Percentiles rank a stretch among this genome's conserved stretches.
These are phyloP conservation scores for Pseudocercospora macadamiae DNA, from an alignment of 2,329 filamentous ascomycete genomes.

Conservation along the genomic window DNA sequence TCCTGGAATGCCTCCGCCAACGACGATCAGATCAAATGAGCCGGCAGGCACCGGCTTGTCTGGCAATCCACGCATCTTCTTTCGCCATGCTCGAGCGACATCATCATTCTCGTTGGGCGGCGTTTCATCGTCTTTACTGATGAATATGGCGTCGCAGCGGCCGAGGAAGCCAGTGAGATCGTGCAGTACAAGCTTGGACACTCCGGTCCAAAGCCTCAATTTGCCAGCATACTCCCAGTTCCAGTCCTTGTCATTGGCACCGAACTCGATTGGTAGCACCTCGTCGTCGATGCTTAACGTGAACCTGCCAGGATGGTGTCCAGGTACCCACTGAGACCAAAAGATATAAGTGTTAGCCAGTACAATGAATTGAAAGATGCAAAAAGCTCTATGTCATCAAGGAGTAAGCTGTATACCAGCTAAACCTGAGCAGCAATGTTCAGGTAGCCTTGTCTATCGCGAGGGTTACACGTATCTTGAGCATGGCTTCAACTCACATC, in stretches of 20 bases:
- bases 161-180: neutral
- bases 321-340: neutral
- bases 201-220: neutral
- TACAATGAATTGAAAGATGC: too few relatives aligned
- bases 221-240: neutral
- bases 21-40: neutral
- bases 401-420: too few relatives aligned
- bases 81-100: neutral
- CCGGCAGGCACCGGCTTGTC: neutral
- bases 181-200: neutral
- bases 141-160: neutral
- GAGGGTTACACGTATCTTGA: too few relatives aligned
- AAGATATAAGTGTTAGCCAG: too few relatives aligned
- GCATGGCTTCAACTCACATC: too few relatives aligned
- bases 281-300: neutral
- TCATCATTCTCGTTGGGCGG: neutral
- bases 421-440: too few relatives aligned
- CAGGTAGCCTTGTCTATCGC: too few relatives aligned
- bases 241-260: neutral
- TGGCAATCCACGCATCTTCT: neutral
- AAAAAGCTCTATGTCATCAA: too few relatives aligned
- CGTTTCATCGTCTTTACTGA: neutral
- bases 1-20: neutral
- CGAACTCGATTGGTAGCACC: neutral
- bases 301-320: constrained; percentile 5